phyloP scores from a whole-genome alignment of 2,329 filamentous ascomycete genomes.

The Cercospora sp. region DNA sequence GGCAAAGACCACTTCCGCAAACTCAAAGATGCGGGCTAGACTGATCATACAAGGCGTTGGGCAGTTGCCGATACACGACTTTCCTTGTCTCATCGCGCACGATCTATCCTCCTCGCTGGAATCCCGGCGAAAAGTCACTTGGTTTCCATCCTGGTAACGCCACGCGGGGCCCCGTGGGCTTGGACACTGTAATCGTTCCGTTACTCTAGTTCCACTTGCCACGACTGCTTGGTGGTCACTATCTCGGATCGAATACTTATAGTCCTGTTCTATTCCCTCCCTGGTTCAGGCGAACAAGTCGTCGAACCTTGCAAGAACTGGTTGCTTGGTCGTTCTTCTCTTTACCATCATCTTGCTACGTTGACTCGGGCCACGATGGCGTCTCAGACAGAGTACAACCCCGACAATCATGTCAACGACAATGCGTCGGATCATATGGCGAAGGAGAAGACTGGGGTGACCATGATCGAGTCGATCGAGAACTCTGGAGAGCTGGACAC shows the following conservation, averaged over 20 bases:
- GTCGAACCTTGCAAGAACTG: not conserved
- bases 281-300: not conserved
- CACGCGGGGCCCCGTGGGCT: not conserved
- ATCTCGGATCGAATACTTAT: not conserved
- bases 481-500: not conserved
- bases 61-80: not conserved
- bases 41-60: not conserved
- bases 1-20: not conserved
- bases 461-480: constrained; percentile 8
- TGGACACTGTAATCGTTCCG: not conserved
- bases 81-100: not conserved
- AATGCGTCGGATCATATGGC: not conserved
- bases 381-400: not conserved
- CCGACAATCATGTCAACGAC: not conserved
- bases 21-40: not conserved
- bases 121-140: not conserved
- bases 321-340: not conserved
- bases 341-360: not conserved
- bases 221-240: not conserved
- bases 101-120: not conserved
- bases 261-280: not conserved
- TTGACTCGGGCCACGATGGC: not conserved
- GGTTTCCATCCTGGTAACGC: constrained; percentile 6
- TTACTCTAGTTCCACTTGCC: not conserved
- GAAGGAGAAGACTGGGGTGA: not conserved